Evolutionary conservation across 768 basidiomycete species (phyloP), one percentile per base, ranked within the genome.

Genomic region (Boletus insuetus): DNA sequence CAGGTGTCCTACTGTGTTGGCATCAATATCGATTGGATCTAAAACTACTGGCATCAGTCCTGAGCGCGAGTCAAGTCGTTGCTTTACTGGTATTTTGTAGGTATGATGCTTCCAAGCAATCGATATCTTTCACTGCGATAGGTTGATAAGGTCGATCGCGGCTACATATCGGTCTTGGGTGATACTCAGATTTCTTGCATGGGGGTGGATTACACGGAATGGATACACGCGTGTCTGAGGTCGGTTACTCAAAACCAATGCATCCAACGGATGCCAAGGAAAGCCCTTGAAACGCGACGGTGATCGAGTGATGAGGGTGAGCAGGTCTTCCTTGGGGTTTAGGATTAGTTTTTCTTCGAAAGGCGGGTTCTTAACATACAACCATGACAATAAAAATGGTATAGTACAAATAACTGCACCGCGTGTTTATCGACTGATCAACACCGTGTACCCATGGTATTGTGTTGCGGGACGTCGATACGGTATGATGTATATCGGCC

Each of bases 401-500:
- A 61, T 56, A 47, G 46, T 68, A 69, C 67, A 68, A 51, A 58
- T 49, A 56, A 50, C 47, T 46, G 64, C 34, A 55, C 56, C 46
- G 52, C 58, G 35, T 40, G 29, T 45, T 35, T 54, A 54, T 54
- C 41, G 50, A 45, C 47, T 29, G 51, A 56, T 46, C 48, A 54
- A 49, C 51, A 22, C 54, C n/a, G 37, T 29, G 31, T 42, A 58
- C 49, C 53, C 56, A 40, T 66, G 67, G 54, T 63, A 69, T 64
- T 47, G 41, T 51, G 46, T 48, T 55, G 51, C 29, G 53, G 35
- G 51, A 58, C 48, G 51, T 32, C 41, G 44, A 50, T 58, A n/a
- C n/a, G 66, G 59, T 69, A 67, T 69, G 58, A 45, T 54, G 47
- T 53, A 44, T 31, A 53, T 38, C 31, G 1, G 48, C 34, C 53